Conservation (phyloP, 345 rosid species). For the Gossypium ekmanianum region DNA sequence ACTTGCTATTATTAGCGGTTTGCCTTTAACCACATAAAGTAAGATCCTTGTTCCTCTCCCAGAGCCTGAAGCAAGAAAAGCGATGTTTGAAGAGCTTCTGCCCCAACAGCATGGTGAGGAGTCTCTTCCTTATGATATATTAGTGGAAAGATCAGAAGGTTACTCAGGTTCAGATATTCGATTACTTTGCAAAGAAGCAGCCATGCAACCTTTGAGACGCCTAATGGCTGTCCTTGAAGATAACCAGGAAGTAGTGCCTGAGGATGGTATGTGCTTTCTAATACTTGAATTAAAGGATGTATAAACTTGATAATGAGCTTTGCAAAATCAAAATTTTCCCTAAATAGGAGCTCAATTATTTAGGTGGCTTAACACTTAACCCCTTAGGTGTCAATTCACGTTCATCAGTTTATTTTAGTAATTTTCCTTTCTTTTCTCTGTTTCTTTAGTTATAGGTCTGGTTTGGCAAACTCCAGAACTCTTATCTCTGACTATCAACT, state of each 20-base stretch:
- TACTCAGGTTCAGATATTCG: conserved; percentile 95
- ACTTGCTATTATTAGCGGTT: background rate
- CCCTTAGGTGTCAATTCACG: conserved; percentile 25
- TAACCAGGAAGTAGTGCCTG: conserved; percentile 58
- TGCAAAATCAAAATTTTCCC: background rate
- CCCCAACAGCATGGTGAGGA: conserved; percentile 50
- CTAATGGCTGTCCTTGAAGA: conserved; percentile 67
- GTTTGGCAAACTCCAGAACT: background rate
- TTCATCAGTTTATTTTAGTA: background rate
- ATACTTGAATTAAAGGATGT: background rate
- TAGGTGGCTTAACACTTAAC: background rate
- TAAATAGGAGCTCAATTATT: conserved; percentile 40
- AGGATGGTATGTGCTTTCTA: conserved; percentile 54
- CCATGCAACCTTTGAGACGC: conserved; percentile 92
- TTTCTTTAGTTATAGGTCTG: background rate
- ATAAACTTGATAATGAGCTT: background rate
- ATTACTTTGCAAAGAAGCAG: conserved; percentile 86
- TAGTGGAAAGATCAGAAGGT: conserved; percentile 77
- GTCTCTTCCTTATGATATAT: conserved; percentile 64
- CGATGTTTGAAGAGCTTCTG: conserved; percentile 84
- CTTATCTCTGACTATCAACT: conserved; percentile 28
- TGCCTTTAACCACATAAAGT: conserved; percentile 34
- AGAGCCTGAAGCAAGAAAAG: conserved; percentile 89
- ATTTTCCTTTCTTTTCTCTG: background rate
- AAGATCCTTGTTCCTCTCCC: conserved; percentile 98